Base-by-base conservation (phyloP, 768 basidiomycete species). In the Russula sp. region DNA sequence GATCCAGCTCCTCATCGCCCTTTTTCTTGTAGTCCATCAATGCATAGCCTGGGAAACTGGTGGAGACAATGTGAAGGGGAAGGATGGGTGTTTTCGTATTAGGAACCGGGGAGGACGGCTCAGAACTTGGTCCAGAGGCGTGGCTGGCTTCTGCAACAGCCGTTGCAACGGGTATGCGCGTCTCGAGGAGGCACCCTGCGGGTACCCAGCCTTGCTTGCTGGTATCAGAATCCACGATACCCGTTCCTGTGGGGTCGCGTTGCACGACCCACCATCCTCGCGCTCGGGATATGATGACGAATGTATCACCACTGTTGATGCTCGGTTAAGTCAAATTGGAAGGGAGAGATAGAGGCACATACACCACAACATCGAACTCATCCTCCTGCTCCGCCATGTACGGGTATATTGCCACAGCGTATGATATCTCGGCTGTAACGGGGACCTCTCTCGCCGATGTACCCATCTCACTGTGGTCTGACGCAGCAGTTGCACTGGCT, bases 261-360 rank as follows among this genome's bases (percentile, higher is more conserved):
- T 98, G 95, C 5, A 98, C 97, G 38, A 98, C 90, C 93, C 96
- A 99, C 97, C 97, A 99, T 1, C 97, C 96, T 58, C 95, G 87
- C n/a, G 94, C 88, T 56, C 95, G 85, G 57, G 91, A 91, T 45
- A 94, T 76, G 65, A 98, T 95, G 65, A 96, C 84, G 74, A 94
- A 98, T 1, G 93, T 93, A 70, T 95, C 92, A 43, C 93, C 93
- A 16, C 93, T 95, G 58, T 16, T 46, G 59, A 36, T 36, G 11
- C 45, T 53, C 49, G 16, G 63, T 22, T 41, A 42, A 14, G 32
- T 47, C 2, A 35, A 35, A 68, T 42, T 68, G 65, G 59, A 34
- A 63, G 20, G 67, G 36, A 22, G 42, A 43, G 48, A 58, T 59
- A 59, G 51, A 57, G 20, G 60, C 10, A 81, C 90, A 75, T 73